Conservation (phyloP, 768 basidiomycete genomes). For the Pulveroboletus sp. region DNA sequence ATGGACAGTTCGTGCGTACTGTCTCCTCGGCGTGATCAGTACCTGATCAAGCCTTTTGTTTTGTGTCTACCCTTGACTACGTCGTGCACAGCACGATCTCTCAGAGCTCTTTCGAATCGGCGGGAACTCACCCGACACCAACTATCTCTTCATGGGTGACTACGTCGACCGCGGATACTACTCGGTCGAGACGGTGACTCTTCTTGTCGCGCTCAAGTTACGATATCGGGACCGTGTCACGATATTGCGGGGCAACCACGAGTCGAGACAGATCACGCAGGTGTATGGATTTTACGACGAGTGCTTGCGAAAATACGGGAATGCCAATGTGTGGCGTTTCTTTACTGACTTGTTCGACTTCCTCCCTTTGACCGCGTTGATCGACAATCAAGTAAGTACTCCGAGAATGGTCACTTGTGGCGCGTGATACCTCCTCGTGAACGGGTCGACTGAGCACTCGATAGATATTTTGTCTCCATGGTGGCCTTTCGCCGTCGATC, state of each 20-base stretch:
- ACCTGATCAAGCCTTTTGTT: constrained; percentile 20
- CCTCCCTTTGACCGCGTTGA: constrained; percentile 93
- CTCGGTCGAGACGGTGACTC: constrained; percentile 97
- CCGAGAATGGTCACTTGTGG: neutral
- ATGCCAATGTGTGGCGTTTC: constrained; percentile 99
- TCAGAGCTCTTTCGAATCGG: constrained; percentile 98
- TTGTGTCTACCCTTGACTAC: constrained; percentile 9
- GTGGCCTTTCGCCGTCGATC: constrained; percentile 96
- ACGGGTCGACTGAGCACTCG: constrained; percentile 6
- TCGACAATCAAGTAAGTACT: constrained; percentile 93
- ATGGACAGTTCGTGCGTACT: constrained; percentile 95
- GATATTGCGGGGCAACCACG: constrained; percentile 97
- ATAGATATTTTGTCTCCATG: constrained; percentile 98
- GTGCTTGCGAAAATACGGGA: constrained; percentile 98
- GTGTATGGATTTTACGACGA: constrained; percentile 99
- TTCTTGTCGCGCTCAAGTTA: constrained; percentile 94
- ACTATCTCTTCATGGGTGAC: constrained; percentile 99
- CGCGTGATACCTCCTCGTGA: neutral
- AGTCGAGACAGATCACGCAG: constrained; percentile 98
- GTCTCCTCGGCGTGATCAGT: constrained; percentile 16
- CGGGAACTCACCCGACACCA: constrained; percentile 97
- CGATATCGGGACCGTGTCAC: constrained; percentile 98
- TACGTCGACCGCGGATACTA: constrained; percentile 99
- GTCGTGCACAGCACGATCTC: constrained; percentile 80
- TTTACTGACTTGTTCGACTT: constrained; percentile 99